Conservation (phyloP, 164 flowering plant species). For the Berberis thunbergii region DNA sequence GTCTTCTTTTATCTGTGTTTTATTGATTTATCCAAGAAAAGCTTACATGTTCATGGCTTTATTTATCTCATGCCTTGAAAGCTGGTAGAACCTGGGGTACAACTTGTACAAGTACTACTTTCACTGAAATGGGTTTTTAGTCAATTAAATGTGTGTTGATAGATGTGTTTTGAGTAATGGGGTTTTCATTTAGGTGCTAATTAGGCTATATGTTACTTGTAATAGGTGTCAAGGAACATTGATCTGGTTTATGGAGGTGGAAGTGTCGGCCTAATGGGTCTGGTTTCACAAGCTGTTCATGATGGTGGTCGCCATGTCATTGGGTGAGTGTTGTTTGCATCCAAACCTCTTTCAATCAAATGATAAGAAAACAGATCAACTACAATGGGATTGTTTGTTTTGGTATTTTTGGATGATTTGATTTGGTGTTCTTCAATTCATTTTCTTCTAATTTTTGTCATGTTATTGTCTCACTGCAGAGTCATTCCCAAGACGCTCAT, state of each 20-base stretch:
- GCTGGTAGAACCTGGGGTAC: too few relatives aligned
- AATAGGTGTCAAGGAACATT: conserved; percentile 84
- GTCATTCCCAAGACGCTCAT: conserved; percentile 97
- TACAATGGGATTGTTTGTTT: too few relatives aligned
- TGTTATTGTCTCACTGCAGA: conserved; percentile 62
- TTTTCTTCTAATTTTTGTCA: conserved; percentile 33
- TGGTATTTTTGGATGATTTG: too few relatives aligned
- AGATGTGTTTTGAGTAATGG: too few relatives aligned
- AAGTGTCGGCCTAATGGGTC: conserved; percentile 89
- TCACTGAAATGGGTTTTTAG: too few relatives aligned
- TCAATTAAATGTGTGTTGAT: too few relatives aligned
- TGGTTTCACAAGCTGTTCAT: conserved; percentile 91
- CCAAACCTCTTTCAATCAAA: not conserved
- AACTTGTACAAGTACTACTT: too few relatives aligned
- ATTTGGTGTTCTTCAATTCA: conserved; percentile 9
- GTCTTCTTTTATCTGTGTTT: too few relatives aligned
- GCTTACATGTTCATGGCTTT: too few relatives aligned
- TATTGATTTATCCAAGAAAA: too few relatives aligned
- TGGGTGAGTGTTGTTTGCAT: conserved; percentile 36
- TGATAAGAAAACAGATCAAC: not conserved
- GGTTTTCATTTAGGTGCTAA: too few relatives aligned
- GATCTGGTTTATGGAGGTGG: conserved; percentile 98
- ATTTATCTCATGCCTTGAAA: too few relatives aligned
- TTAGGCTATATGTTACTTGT: not conserved
- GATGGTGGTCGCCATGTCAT: conserved; percentile 85